phyloP scores from a whole-genome alignment of 768 basidiomycete species.

The Fomitopsis pulvina region DNA sequence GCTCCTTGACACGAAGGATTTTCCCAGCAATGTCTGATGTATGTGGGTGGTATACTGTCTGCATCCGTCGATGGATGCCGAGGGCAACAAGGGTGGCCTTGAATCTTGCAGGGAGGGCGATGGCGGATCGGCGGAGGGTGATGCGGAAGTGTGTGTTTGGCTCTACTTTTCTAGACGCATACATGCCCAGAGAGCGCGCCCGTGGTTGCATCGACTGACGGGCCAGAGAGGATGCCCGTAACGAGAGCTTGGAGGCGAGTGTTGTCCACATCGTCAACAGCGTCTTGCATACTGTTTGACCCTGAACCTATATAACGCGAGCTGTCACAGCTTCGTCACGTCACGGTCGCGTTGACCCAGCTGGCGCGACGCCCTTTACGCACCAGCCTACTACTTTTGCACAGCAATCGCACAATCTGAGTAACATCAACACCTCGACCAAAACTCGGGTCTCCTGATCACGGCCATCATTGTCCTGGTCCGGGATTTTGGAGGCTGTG shows the following conservation, averaged over 20 bases:
- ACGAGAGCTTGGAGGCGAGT: background rate
- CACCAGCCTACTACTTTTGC: background rate
- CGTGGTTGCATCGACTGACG: background rate
- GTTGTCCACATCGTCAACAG: background rate
- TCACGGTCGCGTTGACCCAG: background rate
- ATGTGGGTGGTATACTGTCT: slow-evolving; percentile 79
- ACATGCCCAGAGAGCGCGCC: background rate
- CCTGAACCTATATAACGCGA: background rate
- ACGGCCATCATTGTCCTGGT: too few species aligned
- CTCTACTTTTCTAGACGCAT: slow-evolving; percentile 2
- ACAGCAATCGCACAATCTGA: background rate
- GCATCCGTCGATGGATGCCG: slow-evolving; percentile 76
- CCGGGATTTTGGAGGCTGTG: too few species aligned
- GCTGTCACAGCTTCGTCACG: background rate
- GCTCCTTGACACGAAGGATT: slow-evolving; percentile 83
- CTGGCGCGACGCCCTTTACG: background rate
- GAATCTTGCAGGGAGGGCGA: slow-evolving; percentile 67
- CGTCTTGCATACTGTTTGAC: too few species aligned
- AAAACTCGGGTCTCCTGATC: too few species aligned
- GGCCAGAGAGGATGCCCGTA: background rate
- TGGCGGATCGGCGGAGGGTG: slow-evolving; percentile 82
- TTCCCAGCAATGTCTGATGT: slow-evolving; percentile 74
- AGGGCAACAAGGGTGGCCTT: slow-evolving; percentile 75
- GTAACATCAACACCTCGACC: too few species aligned
- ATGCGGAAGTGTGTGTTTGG: slow-evolving; percentile 79